Evolutionary conservation across 2,329 filamentous ascomycete genomes (phyloP).

Genomic region (Fusarium falciforme): DNA sequence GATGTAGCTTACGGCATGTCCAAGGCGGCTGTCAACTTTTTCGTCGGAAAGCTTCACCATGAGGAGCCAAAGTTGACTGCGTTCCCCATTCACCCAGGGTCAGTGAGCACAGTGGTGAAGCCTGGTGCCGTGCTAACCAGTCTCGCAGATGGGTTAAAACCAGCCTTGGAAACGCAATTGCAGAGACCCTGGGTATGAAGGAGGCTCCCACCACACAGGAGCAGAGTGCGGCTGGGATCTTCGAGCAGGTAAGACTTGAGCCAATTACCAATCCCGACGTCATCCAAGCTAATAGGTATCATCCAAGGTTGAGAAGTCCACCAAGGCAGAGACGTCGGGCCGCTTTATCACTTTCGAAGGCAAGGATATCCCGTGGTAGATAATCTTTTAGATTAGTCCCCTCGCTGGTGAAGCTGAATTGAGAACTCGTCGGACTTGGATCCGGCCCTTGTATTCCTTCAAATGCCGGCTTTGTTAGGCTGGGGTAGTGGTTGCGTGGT

Average conservation of each 20-base stretch:
- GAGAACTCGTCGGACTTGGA: neutral
- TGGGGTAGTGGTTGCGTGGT: neutral
- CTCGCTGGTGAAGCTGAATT: neutral
- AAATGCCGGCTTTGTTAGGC: neutral
- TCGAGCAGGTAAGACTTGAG: neutral
- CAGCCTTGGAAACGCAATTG: neutral
- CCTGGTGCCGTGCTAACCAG: neutral
- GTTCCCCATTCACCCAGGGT: neutral
- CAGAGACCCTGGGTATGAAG: neutral
- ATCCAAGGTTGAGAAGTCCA: neutral
- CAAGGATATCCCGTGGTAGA: neutral
- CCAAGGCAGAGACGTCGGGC: neutral
- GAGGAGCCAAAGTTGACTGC: neutral
- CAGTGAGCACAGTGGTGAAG: neutral
- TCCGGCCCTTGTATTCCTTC: neutral
- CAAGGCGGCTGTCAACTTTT: neutral
- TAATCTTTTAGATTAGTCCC: neutral
- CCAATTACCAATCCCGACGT: no score
- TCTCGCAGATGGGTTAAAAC: neutral
- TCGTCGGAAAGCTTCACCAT: neutral
- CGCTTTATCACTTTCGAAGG: neutral
- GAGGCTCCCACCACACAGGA: neutral
- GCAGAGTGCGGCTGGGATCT: neutral
- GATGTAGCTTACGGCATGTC: neutral
- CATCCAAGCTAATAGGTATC: neutral